Percentiles rank a stretch among this genome's conserved stretches.
Evolutionary conservation across 176 grass and related monocot genomes (phyloP).

Genomic region (Triticum aestivum): DNA sequence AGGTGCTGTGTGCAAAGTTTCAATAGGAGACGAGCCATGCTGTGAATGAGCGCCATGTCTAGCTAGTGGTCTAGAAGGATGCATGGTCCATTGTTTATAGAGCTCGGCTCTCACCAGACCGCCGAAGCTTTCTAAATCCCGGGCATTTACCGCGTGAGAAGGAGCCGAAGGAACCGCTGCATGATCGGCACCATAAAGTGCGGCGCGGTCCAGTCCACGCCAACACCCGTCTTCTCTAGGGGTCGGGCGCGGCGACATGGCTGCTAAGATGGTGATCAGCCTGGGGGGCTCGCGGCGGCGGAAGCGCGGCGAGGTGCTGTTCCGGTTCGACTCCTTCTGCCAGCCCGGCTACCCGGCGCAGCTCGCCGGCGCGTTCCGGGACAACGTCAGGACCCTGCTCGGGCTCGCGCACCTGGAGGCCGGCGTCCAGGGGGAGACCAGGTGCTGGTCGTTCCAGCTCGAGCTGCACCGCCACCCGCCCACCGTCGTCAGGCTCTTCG

Average conservation of each 20-base stretch:
- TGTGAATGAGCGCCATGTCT: neutral
- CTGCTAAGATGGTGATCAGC: constrained; percentile 57
- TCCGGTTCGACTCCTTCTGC: constrained; percentile 79
- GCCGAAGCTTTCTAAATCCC: constrained; percentile 50
- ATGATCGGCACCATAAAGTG: constrained; percentile 31
- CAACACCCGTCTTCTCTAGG: neutral
- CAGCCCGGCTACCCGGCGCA: constrained; percentile 65
- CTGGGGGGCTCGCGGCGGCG: constrained; percentile 60
- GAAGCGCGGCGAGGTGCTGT: constrained; percentile 67
- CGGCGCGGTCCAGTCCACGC: neutral
- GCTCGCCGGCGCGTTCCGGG: constrained; percentile 63
- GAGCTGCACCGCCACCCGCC: constrained; percentile 71
- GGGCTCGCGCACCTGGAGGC: constrained; percentile 61
- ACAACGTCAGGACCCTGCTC: constrained; percentile 65
- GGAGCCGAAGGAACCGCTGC: constrained; percentile 23
- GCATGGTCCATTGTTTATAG: constrained; percentile 37
- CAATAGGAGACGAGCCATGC: neutral
- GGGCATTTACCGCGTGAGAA: constrained; percentile 51
- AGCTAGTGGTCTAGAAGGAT: constrained; percentile 45
- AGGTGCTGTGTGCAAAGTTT: neutral
- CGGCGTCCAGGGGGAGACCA: constrained; percentile 53
- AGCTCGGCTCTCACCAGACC: constrained; percentile 28
- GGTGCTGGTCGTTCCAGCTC: constrained; percentile 80
- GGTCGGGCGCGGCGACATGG: constrained; percentile 26
- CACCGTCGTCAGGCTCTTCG: constrained; percentile 55